Conservation (phyloP, 2,329 filamentous ascomycete genomes). For the Beauveria caledonica region DNA sequence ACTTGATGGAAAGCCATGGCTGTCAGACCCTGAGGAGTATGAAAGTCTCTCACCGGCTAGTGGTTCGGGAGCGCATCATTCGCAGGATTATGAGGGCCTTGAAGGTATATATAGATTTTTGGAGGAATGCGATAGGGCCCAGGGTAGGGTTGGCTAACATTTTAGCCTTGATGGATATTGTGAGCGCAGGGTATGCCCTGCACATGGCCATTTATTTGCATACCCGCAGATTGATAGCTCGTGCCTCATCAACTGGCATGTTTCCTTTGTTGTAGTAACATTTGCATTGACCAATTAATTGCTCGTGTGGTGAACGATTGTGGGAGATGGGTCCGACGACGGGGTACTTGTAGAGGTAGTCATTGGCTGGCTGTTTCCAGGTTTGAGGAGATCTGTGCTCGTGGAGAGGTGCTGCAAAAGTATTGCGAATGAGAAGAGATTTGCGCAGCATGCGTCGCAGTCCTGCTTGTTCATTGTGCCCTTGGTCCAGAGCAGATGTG, state of each 20-base stretch:
- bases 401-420: conserved; percentile 27
- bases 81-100: conserved; percentile 45
- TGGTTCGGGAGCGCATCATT: conserved; percentile 36
- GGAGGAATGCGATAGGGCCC: conserved; percentile 46
- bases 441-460: conserved; percentile 25
- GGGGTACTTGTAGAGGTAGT: not conserved
- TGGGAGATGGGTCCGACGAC: not conserved
- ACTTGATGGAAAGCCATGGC: conserved; percentile 40
- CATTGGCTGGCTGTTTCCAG: not conserved
- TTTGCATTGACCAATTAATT: not conserved
- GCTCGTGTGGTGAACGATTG: not conserved
- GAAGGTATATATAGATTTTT: conserved; percentile 51
- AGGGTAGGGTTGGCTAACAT: conserved; percentile 24
- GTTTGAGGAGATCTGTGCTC: conserved; percentile 19
- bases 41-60: conserved; percentile 40
- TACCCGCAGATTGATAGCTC: conserved; percentile 5
- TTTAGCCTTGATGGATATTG: conserved; percentile 1
- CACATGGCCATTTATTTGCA: conserved; percentile 16
- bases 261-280: not conserved
- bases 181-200: not conserved
- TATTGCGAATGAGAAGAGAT: conserved; percentile 29
- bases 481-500: not conserved
- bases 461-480: conserved; percentile 17
- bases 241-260: not conserved
- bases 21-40: conserved; percentile 40